Base-by-base conservation (phyloP, 257 asterid species). In the Thymus mandschuricus region DNA sequence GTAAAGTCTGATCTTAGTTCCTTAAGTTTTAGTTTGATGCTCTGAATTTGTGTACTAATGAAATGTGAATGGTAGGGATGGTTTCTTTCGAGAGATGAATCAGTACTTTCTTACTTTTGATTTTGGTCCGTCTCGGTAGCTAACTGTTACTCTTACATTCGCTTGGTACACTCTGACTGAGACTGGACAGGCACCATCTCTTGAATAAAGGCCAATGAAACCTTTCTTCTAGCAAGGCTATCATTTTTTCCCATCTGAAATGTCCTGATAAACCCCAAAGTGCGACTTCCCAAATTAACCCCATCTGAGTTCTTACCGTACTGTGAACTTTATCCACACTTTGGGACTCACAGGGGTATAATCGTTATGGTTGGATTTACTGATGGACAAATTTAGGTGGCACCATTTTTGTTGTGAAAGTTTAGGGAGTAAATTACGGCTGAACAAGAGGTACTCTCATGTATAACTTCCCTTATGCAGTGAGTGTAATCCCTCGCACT, bases 381-480 rank as follows among this genome's bases (percentile, higher is more conserved):
- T 64, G 8, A 64, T 45, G 44, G 57, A 31, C 30, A 64, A 29
- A 44, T 64, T 29, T 28, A 45, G 41, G 30, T 29, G 34, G 4
- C 15, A 2, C 12, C 43, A 64, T 11, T 28, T 38, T 64, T 29
- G 11, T 10, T 29, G 33, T 4, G 29, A 15, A 31, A 1, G 3
- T 65, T 46, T 65, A 30, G 46, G 70, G 8, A 3, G 15, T 48
- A 9, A 33, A 13, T 48, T 45, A 12, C 13, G 56, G 40, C 11
- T 45, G 28, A 64, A 44, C 41, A 10, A 64, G 28, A 6, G 4
- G 34, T 45, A 46, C 56, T 7, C 11, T 31, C 60, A 11, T 28
- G 8, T 46, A 64, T 44, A 45, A 29, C 50, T 49, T 43, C 46
- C 40, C 50, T 10, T 52, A 44, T 34, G 61, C 78, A 44, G 27